Conservation (phyloP, 2,329 filamentous ascomycete species). For the Amauroascus niger region DNA sequence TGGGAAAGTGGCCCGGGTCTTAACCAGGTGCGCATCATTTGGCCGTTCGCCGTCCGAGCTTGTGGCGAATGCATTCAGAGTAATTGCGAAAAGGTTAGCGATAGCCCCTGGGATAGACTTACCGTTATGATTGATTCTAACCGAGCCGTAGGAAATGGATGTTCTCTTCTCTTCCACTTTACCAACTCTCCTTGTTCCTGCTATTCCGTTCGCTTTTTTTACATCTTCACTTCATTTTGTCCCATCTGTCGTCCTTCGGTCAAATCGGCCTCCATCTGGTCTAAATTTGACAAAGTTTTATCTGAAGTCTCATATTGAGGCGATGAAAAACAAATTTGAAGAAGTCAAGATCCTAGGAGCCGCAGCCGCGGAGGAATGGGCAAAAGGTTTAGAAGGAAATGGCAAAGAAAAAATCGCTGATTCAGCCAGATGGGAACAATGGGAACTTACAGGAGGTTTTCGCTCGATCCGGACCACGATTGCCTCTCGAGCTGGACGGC, state of each 20-base stretch:
- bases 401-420: slow-evolving; percentile 54
- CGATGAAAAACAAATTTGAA: slow-evolving; percentile 53
- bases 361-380: slow-evolving; percentile 65
- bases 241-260: slow-evolving; percentile 46
- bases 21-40: slow-evolving; percentile 54
- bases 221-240: slow-evolving; percentile 54
- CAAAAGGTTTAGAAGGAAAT: slow-evolving; percentile 59
- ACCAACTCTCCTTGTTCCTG: slow-evolving; percentile 54
- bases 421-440: slow-evolving; percentile 64
- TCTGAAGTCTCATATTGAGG: slow-evolving; percentile 52
- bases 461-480: slow-evolving; percentile 7
- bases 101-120: neutral
- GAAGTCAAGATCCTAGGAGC: slow-evolving; percentile 56
- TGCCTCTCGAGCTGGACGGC: neutral
- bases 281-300: slow-evolving; percentile 57
- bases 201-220: slow-evolving; percentile 59
- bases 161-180: slow-evolving; percentile 53
- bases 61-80: slow-evolving; percentile 58
- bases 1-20: slow-evolving; percentile 55
- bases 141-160: slow-evolving; percentile 54
- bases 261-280: slow-evolving; percentile 36
- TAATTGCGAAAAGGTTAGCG: slow-evolving; percentile 55
- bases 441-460: slow-evolving; percentile 44
- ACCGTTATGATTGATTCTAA: slow-evolving; percentile 8
- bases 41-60: slow-evolving; percentile 58